Evolutionary conservation across 2,329 filamentous ascomycete genomes (phyloP).

Genomic region (Thelonectria rubi): DNA sequence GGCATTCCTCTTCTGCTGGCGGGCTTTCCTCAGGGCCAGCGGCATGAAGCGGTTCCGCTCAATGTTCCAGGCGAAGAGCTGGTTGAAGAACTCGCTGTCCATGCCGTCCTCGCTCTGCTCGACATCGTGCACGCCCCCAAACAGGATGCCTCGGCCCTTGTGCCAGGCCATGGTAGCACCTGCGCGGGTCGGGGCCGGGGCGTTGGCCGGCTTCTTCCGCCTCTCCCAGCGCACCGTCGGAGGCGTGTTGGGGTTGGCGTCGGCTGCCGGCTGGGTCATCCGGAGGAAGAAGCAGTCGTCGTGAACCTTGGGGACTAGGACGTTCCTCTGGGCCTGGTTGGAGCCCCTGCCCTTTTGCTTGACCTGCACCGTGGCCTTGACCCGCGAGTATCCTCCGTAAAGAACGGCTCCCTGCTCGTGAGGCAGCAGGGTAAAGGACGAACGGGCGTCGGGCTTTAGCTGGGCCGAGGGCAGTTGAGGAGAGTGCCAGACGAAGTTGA

Average conservation of each 20-base stretch:
- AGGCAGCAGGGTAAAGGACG: slow-evolving; percentile 90
- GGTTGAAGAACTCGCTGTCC: slow-evolving; percentile 96
- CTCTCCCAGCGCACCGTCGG: slow-evolving; percentile 90
- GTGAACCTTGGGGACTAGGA: slow-evolving; percentile 87
- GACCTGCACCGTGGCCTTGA: slow-evolving; percentile 75
- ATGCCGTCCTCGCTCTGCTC: slow-evolving; percentile 94
- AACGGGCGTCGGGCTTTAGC: slow-evolving; percentile 88
- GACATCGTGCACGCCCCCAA: slow-evolving; percentile 94
- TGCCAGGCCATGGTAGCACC: slow-evolving; percentile 95
- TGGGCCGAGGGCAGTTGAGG: slow-evolving; percentile 79
- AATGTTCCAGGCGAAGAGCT: slow-evolving; percentile 91
- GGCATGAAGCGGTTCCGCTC: slow-evolving; percentile 96
- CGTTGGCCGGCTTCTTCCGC: slow-evolving; percentile 89
- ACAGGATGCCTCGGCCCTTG: slow-evolving; percentile 90
- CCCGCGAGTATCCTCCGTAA: slow-evolving; percentile 92
- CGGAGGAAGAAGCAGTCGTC: slow-evolving; percentile 95
- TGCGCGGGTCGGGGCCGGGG: slow-evolving; percentile 82
- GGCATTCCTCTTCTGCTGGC: slow-evolving; percentile 67
- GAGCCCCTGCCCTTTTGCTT: slow-evolving; percentile 68
- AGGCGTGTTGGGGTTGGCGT: slow-evolving; percentile 70
- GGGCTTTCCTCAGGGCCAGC: slow-evolving; percentile 77
- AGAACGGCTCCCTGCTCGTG: slow-evolving; percentile 90
- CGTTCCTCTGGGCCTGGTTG: slow-evolving; percentile 71
- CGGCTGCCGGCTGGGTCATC: slow-evolving; percentile 75
- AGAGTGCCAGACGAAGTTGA: slow-evolving; percentile 84